A percentile compares a stretch with the other conserved stretches of the same genome.
Conservation (phyloP, 2,329 filamentous ascomycete genomes). For the Colletotrichum falcatum region DNA sequence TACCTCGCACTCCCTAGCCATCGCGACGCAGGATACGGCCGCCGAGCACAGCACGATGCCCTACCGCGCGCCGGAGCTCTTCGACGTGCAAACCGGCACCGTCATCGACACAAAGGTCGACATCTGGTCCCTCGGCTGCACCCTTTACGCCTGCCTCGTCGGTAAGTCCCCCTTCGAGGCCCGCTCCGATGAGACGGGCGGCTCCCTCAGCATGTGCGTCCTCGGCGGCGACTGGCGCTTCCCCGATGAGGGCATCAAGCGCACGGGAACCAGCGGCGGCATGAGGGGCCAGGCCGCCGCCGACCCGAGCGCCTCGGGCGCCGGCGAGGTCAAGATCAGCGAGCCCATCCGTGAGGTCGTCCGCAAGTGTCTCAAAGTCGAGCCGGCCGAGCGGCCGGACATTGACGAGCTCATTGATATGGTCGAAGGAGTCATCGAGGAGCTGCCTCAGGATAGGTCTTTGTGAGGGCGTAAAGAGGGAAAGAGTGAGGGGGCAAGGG, state of each 20-base stretch:
- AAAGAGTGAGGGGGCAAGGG: not conserved
- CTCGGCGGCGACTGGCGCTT: constrained; percentile 96
- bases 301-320: constrained; percentile 45
- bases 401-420: constrained; percentile 85
- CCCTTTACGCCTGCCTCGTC: constrained; percentile 95
- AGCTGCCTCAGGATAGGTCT: constrained; percentile 69
- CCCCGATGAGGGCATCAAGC: constrained; percentile 80
- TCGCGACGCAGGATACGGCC: constrained; percentile 93
- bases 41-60: constrained; percentile 99
- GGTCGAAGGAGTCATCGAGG: constrained; percentile 78
- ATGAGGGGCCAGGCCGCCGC: constrained; percentile 46
- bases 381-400: constrained; percentile 88
- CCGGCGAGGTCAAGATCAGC: constrained; percentile 71
- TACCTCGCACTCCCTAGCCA: constrained; percentile 88
- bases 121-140: constrained; percentile 97
- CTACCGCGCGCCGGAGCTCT: constrained; percentile 96
- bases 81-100: constrained; percentile 94
- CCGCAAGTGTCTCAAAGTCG: constrained; percentile 84
- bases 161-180: constrained; percentile 98
- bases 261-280: constrained; percentile 54
- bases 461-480: constrained; percentile 5
- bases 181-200: constrained; percentile 94
- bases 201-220: constrained; percentile 91
- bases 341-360: constrained; percentile 90
- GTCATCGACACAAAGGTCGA: constrained; percentile 96